These are phyloP conservation scores for Mallotus nudiflorus DNA, from an alignment of 345 rosid genomes.

Conservation along the genomic window DNA sequence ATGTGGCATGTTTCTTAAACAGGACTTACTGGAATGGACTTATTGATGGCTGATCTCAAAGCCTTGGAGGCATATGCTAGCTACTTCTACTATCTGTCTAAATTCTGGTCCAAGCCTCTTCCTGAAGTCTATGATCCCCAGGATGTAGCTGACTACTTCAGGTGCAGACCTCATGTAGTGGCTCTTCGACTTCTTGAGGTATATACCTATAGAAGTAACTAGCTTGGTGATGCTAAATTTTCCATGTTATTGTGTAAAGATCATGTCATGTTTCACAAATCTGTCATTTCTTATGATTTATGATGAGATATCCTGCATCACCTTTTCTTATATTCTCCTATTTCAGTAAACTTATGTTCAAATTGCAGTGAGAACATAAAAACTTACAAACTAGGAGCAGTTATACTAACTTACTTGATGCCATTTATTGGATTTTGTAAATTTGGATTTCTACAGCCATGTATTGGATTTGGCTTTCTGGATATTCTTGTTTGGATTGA, in stretches of 20 bases:
- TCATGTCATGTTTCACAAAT: neutral
- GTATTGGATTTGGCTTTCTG: neutral
- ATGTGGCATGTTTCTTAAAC: constrained; percentile 23
- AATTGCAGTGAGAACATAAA: too few species aligned
- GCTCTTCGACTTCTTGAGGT: constrained; percentile 92
- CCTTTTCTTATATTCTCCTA: neutral
- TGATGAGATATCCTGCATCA: constrained; percentile 2
- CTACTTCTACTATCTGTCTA: constrained; percentile 61
- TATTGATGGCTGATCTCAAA: constrained; percentile 87
- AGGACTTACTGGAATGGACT: constrained; percentile 81
- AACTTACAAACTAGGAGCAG: too few species aligned
- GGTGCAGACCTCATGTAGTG: constrained; percentile 85
- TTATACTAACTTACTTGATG: too few species aligned
- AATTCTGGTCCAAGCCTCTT: constrained; percentile 86
- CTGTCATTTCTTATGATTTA: neutral
- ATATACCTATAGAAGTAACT: constrained; percentile 22
- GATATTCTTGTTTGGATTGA: neutral
- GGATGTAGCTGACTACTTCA: constrained; percentile 73
- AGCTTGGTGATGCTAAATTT: neutral
- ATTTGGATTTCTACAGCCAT: neutral
- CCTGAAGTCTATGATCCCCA: constrained; percentile 81
- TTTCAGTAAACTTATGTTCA: too few species aligned
- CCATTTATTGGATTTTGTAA: neutral
- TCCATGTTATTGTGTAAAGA: neutral
- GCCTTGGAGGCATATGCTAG: constrained; percentile 78